A percentile compares a stretch with the other conserved stretches of the same genome.
Evolutionary conservation across 345 rosid species (phyloP).

Genomic region (Acer yangbiense): DNA sequence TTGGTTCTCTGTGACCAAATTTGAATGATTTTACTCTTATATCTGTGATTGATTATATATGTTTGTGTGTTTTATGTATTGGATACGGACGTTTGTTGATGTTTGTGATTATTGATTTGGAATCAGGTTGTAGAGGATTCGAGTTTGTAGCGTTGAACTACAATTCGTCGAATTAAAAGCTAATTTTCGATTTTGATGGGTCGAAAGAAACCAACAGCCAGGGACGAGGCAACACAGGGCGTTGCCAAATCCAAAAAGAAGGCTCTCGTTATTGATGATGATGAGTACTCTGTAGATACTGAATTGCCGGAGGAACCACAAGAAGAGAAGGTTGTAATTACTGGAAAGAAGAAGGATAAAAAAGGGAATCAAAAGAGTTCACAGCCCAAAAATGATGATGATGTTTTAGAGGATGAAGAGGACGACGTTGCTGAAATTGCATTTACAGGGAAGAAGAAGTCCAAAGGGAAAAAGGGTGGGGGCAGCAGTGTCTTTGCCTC

Average conservation of each 20-base stretch:
- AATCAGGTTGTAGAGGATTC: conserved; percentile 9
- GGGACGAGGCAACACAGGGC: conserved; percentile 48
- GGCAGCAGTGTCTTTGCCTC: conserved; percentile 24
- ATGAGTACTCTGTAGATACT: conserved; percentile 71
- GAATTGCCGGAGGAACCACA: conserved; percentile 57
- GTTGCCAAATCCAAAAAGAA: conserved; percentile 80
- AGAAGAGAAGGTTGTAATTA: conserved; percentile 39
- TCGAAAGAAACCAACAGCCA: conserved; percentile 60
- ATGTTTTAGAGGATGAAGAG: conserved; percentile 30
- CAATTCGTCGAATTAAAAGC: conserved; percentile 16
- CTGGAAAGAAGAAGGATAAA: conserved; percentile 70
- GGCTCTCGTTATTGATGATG: conserved; percentile 66
- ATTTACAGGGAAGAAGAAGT: conserved; percentile 57
- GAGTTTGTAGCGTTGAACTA: neutral
- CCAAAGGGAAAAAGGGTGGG: conserved; percentile 49
- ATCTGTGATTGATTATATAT: neutral
- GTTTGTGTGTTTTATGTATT: neutral
- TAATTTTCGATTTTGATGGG: conserved; percentile 53
- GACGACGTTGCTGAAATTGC: conserved; percentile 41
- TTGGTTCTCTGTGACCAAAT: neutral
- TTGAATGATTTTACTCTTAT: neutral
- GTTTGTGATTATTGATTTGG: neutral
- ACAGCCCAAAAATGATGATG: conserved; percentile 35
- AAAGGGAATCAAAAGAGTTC: conserved; percentile 51
- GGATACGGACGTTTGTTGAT: neutral